Conservation (phyloP, 2,329 filamentous ascomycete species). For the Talaromyces atroroseus region DNA sequence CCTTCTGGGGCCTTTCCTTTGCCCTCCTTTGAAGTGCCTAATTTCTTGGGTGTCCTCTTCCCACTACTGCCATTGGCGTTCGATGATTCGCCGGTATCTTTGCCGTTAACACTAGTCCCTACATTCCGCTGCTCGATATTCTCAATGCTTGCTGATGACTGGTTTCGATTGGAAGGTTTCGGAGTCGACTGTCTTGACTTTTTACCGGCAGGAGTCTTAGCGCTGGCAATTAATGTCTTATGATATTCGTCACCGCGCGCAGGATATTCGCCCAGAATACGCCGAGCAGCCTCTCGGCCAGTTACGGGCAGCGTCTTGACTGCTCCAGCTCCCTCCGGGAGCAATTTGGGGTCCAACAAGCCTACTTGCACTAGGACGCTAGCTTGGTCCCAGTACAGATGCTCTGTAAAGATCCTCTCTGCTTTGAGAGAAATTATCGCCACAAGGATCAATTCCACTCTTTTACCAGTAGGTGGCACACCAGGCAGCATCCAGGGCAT, state of each 20-base stretch:
- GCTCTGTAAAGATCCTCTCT: conserved; percentile 51
- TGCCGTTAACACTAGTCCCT: not conserved
- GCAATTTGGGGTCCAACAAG: conserved; percentile 51
- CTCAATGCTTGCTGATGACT: not conserved
- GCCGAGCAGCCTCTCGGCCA: conserved; percentile 34
- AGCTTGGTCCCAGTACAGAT: conserved; percentile 60
- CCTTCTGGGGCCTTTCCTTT: not conserved
- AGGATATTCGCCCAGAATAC: conserved; percentile 36
- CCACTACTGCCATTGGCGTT: not conserved
- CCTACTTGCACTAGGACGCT: conserved; percentile 56
- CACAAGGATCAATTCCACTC: conserved; percentile 54
- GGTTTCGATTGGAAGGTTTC: not conserved
- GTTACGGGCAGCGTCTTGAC: conserved; percentile 37
- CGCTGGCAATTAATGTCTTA: conserved; percentile 22
- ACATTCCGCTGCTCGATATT: conserved; percentile 6
- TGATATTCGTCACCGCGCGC: conserved; percentile 32
- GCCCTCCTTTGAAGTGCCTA: not conserved
- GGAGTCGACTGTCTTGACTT: conserved; percentile 1
- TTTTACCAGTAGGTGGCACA: conserved; percentile 51
- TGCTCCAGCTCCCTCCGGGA: conserved; percentile 42
- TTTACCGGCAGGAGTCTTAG: not conserved
- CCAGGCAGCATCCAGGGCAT: conserved; percentile 57
- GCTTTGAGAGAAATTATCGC: conserved; percentile 52
- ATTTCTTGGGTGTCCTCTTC: conserved; percentile 1
- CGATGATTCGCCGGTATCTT: conserved; percentile 5